Evolutionary conservation across 208 protist species (phyloP).

Genomic region (Porcisia deanei): DNA sequence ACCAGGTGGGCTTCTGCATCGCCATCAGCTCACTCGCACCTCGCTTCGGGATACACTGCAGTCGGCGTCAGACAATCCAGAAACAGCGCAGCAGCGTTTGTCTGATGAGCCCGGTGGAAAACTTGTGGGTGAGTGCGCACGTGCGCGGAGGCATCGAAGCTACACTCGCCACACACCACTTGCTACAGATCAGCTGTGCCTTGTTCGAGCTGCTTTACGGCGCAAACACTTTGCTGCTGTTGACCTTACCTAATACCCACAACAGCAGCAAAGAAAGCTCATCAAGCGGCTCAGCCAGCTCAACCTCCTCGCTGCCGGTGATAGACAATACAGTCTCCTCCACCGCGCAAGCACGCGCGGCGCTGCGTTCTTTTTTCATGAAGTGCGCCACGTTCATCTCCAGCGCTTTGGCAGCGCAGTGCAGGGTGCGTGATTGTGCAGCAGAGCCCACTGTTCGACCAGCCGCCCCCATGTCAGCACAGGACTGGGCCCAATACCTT

Average conservation of each 20-base stretch:
- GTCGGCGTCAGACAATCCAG: constrained; percentile 11
- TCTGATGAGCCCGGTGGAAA: constrained; percentile 12
- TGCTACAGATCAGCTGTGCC: constrained; percentile 26
- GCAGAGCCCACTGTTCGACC: not conserved
- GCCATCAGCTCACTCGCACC: constrained; percentile 40
- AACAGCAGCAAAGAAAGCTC: not conserved
- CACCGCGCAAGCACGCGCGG: constrained; percentile 1
- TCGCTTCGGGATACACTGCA: constrained; percentile 31
- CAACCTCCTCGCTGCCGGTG: not conserved
- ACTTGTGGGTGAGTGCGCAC: constrained; percentile 26
- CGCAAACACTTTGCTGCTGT: not conserved
- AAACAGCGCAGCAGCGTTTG: constrained; percentile 29
- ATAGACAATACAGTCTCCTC: not conserved
- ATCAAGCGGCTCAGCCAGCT: not conserved
- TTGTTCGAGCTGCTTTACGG: constrained; percentile 32
- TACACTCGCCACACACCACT: constrained; percentile 24
- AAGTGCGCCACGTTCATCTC: constrained; percentile 23
- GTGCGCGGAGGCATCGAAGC: constrained; percentile 25
- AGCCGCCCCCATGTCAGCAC: constrained; percentile 7
- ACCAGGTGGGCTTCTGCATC: constrained; percentile 76
- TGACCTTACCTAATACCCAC: not conserved
- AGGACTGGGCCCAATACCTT: constrained; percentile 26
- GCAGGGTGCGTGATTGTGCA: not conserved
- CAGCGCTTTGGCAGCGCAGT: constrained; percentile 15
- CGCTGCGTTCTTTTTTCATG: constrained; percentile 18